Base-by-base conservation (phyloP, 805 yeast species). In the Yamadazyma tumulicola region DNA sequence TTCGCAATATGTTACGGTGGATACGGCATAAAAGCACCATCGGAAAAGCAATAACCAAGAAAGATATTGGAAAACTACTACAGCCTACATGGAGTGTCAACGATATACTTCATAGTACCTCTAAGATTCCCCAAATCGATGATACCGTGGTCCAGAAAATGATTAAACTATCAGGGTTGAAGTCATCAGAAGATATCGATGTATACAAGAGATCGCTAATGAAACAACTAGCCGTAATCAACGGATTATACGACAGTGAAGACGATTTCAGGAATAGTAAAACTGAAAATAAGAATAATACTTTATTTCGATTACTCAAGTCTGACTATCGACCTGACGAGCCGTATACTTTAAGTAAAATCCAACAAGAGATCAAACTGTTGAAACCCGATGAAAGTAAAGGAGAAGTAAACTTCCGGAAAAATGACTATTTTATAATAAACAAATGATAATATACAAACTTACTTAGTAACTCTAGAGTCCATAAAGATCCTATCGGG, bases 401-500 rank as follows among this genome's bases (percentile, higher is more conserved):
- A 44, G 62, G 61, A 13, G 62, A 57, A 26, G 24, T 38, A 12
- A 48, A 51, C 21, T 45, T 45, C 19, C 37, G 36, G 7, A 21
- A 19, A 16, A 17, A 35, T 7, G 39, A 31, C 21, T 46, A 34
- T 37, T 42, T 39, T 26, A 32, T 34, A 16, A 31, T 41, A 4
- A 34, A 36, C 12, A 19, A 22, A n/a, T 30, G 17, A 20, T 20
- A 20, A 9, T 27, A 7, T 27, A 16, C 19, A n/a, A 20, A 9
- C 18, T 14, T 23, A 19, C n/a, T 34, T 34, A 8, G 18, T 11
- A 19, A 83, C 69, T 46, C 95, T 72, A 1, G 89, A 77, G 54
- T 88, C 96, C 87, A 88, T 85, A 17, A 71, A 66, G 52, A 76
- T 77, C 42, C 96, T 69, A 50, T 85, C 93, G 4, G 95, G 95